A percentile compares a stretch with the other conserved stretches of the same genome.
Evolutionary conservation across 78 protist species (phyloP).

Genomic region (Speleostelium caveatum): DNA sequence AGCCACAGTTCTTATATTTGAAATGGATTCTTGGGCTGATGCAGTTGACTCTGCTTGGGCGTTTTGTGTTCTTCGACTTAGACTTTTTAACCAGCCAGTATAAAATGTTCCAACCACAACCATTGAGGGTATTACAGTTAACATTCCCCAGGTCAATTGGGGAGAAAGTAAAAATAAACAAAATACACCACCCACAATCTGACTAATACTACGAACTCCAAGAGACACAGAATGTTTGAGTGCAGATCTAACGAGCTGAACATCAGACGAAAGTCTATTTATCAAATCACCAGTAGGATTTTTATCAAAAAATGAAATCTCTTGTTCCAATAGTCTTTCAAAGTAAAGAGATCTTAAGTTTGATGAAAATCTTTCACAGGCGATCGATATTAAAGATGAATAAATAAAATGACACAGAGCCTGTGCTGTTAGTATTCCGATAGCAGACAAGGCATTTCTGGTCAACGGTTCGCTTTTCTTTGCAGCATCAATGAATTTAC

Average conservation of each 20-base stretch:
- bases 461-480: constrained; percentile 26
- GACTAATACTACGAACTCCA: constrained; percentile 53
- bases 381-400: constrained; percentile 28
- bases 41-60: constrained; percentile 77
- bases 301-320: constrained; percentile 93
- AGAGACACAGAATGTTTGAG: constrained; percentile 65
- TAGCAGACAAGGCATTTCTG: constrained; percentile 27
- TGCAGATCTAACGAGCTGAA: constrained; percentile 64
- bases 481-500: constrained; percentile 45
- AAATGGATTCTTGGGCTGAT: constrained; percentile 78
- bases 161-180: constrained; percentile 64
- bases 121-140: constrained; percentile 50
- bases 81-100: constrained; percentile 31
- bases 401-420: constrained; percentile 29
- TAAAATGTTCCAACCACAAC: constrained; percentile 61
- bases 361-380: constrained; percentile 35
- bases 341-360: constrained; percentile 45
- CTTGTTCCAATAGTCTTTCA: constrained; percentile 56
- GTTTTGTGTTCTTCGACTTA: constrained; percentile 16
- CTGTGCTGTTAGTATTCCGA: constrained; percentile 9
- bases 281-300: constrained; percentile 93
- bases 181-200: constrained; percentile 73
- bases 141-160: constrained; percentile 24
- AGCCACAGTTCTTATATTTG: constrained; percentile 80
- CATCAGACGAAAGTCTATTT: constrained; percentile 85